Base-by-base conservation (phyloP, 345 rosid genomes). In the Triadica sebifera region DNA sequence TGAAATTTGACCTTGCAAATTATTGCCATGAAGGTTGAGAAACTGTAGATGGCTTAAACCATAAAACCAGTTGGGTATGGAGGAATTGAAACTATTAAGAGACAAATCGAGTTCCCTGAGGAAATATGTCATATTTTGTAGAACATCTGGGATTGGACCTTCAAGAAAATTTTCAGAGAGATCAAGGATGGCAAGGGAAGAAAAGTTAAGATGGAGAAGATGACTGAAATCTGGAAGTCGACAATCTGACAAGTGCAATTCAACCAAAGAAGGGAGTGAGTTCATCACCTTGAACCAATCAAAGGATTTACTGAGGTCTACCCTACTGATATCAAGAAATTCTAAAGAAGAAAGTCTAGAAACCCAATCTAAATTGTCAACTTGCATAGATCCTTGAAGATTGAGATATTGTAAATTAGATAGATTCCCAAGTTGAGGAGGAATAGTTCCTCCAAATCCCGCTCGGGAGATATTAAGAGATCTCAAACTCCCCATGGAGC, bases 141-240 rank as follows among this genome's bases (percentile, higher is more conserved):
- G 39, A 17, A 2, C 7, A 34, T 19, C 34, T 1, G 62, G 61
- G 16, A 69, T 37, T 53, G 49, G 64, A 70, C 20, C 38, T 5
- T 20, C 22, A 16, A 25, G 16, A 11, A 16, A 4, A 46, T 25
- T 59, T 2, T 0, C 0, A 0, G 79, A 75, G 37, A 85, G 55
- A 73, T 85, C 84, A 75, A 63, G 82, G 6, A 65, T 0, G 0
- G n/a, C 12, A 46, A 85, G 80, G 17, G 82, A 77, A 0, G 82
- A 67, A 6, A 80, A 72, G 6, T 29, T 29, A 2, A 63, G 29
- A 63, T 20, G 0, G 13, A 29, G 4, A 9, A 12, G 12, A 0
- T 38, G 25, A 22, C 16, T 16, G 6, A 13, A 12, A 24, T 3
- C 24, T 37, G 74, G 69, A 25, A 71, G 71, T 4, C 8, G 1